Evolutionary conservation across 129 eudicot species (phyloP).

Genomic region (Solidago caesia): DNA sequence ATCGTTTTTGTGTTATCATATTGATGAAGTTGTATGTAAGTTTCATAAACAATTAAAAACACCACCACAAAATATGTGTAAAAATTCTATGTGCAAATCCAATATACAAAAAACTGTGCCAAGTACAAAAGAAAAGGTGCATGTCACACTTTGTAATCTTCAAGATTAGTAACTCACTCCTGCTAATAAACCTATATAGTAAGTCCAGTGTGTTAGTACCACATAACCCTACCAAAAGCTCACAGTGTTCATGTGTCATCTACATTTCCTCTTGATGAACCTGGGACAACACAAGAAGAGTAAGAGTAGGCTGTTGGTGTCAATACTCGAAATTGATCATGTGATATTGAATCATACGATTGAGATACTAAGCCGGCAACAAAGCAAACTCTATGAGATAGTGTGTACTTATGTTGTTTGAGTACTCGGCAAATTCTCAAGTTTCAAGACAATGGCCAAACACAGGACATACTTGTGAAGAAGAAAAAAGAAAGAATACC

Average conservation of each 20-base stretch:
- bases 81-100: slow-evolving; percentile 22
- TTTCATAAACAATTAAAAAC: background rate
- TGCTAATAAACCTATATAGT: slow-evolving; percentile 27
- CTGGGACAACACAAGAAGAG: background rate
- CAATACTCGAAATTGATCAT: background rate
- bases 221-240: background rate
- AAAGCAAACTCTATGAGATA: background rate
- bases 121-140: slow-evolving; percentile 8
- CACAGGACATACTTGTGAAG: too few relatives aligned
- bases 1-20: background rate
- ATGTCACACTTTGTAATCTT: background rate
- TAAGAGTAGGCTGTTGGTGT: background rate
- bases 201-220: slow-evolving; percentile 23
- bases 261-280: slow-evolving; percentile 30
- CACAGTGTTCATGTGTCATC: slow-evolving; percentile 4
- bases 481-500: too few relatives aligned
- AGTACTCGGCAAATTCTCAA: background rate
- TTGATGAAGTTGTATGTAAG: background rate
- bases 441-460: too few relatives aligned
- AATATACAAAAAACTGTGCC: slow-evolving; percentile 18
- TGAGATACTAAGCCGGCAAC: background rate
- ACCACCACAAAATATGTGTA: background rate
- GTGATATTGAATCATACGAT: background rate
- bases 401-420: background rate
- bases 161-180: background rate